Conservation (phyloP, 257 asterid species). For the Petrea volubilis region DNA sequence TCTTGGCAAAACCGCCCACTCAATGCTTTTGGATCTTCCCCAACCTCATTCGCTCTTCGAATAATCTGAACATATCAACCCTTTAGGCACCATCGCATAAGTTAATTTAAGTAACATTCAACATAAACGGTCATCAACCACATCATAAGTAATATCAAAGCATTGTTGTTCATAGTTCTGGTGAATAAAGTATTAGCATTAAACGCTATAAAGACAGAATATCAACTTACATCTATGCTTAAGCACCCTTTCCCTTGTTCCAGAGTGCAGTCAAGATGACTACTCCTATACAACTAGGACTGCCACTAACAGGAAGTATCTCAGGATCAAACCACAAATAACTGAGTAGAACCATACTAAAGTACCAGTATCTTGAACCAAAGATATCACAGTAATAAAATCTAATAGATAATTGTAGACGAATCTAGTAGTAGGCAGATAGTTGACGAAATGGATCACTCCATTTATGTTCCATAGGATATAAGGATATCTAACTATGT, state of each 20-base stretch:
- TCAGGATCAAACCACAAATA: no score
- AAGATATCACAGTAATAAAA: no score
- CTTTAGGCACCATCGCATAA: conserved; percentile 13
- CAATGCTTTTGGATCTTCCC: conserved; percentile 63
- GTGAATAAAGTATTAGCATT: background rate
- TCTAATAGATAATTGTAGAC: no score
- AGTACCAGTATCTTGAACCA: no score
- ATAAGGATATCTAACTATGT: background rate
- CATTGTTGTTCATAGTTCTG: background rate
- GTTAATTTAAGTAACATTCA: background rate
- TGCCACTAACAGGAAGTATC: no score
- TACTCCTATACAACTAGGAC: no score
- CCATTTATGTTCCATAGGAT: background rate
- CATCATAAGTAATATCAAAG: background rate
- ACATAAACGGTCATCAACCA: background rate
- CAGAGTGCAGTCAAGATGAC: background rate
- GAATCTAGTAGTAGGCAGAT: no score
- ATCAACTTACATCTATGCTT: background rate
- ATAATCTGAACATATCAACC: conserved; percentile 54
- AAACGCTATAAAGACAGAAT: background rate
- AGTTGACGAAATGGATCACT: background rate
- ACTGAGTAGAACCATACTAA: no score
- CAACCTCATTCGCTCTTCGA: conserved; percentile 63
- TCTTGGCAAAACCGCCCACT: conserved; percentile 81
- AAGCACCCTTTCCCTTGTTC: background rate